Conservation (phyloP, 345 rosid genomes). For the Hevea brasiliensis region DNA sequence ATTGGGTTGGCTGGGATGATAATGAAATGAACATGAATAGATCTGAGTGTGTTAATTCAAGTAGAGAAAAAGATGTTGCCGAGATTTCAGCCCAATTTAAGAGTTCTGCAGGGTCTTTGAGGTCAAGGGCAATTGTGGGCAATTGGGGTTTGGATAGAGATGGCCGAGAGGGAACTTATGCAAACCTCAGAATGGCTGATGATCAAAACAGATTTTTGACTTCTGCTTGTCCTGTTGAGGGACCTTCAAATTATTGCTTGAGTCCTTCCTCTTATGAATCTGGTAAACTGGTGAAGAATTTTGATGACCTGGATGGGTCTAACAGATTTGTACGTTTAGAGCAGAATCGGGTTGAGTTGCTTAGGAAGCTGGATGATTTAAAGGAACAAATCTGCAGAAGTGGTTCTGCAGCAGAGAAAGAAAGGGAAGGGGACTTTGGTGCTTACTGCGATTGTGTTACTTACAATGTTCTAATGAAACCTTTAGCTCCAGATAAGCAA, state of each 20-base stretch:
- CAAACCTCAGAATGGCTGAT: neutral
- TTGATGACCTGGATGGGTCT: constrained; percentile 6
- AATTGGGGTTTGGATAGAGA: constrained; percentile 21
- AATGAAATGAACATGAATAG: constrained; percentile 16
- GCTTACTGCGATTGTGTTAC: neutral
- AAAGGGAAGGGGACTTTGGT: constrained; percentile 2
- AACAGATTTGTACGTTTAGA: constrained; percentile 11
- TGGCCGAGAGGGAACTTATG: constrained; percentile 18
- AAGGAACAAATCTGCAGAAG: constrained; percentile 17
- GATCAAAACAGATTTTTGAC: constrained; percentile 4
- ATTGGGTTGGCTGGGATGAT: constrained; percentile 13
- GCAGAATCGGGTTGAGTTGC: constrained; percentile 19
- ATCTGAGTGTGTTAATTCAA: constrained; percentile 23
- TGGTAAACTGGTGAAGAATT: constrained; percentile 14
- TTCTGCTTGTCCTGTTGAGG: constrained; percentile 25
- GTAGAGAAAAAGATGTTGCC: constrained; percentile 16
- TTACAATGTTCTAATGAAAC: neutral
- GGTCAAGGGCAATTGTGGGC: constrained; percentile 17
- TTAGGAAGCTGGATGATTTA: constrained; percentile 25
- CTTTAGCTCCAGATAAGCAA: constrained; percentile 9
- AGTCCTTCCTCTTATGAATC: constrained; percentile 24
- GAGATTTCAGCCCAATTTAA: constrained; percentile 11
- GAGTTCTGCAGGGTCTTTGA: constrained; percentile 16
- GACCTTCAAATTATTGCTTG: constrained; percentile 27
- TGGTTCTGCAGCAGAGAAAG: constrained; percentile 4